Evolutionary conservation across 2,329 filamentous ascomycete genomes (phyloP), one percentile per base, ranked within the genome.

Genomic region (Microascus cirrosus): DNA sequence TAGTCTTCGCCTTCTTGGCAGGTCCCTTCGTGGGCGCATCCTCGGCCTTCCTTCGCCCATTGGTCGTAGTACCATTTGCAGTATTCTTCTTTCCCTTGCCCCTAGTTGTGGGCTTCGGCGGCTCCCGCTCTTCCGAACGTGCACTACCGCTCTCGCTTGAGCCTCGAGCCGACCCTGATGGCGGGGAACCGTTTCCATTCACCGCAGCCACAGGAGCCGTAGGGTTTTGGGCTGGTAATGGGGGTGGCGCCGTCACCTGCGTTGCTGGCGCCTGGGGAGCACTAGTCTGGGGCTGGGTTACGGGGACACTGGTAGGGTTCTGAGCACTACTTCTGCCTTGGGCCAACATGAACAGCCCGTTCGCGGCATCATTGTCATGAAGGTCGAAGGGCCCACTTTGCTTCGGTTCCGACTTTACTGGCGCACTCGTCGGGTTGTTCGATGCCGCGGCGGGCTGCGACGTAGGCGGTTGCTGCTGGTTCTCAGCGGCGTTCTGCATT

Each of bases 281-380:
- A 65, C 81, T 77, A 7, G 74, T 73, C 20, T 75, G 73, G 54
- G 79, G 74, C 50, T 73, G 73, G 52, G 71, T 63, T 5, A 65
- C 70, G 63, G 75, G 65, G 73, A 81, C 80, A 64, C 73, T 78
- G 62, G 72, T 76, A 20, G 74, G 65, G 15, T 74, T 71, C 61
- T 75, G 83, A 60, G 69, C 79, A 73, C 73, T 82, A 77, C 73
- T 84, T 73, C 70, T 87, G 80, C 85, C 84, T 66, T 90, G 86
- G 1, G 94, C 92, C 59, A 99, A 79, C 81, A 96, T 87, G 65
- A 90, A 95, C 1, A 99, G 78, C 34, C 94, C 92, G 69, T 96
- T 97, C 56, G 93, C 94, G 51, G 93, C 94, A 73, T 96, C 93
- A 65, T 93, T 95, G 57, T 96, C 93, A 71, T 95, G 90, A 50